phyloP scores from a whole-genome alignment of 2,329 filamentous ascomycete genomes.

The Ophiocordyceps robertsii region DNA sequence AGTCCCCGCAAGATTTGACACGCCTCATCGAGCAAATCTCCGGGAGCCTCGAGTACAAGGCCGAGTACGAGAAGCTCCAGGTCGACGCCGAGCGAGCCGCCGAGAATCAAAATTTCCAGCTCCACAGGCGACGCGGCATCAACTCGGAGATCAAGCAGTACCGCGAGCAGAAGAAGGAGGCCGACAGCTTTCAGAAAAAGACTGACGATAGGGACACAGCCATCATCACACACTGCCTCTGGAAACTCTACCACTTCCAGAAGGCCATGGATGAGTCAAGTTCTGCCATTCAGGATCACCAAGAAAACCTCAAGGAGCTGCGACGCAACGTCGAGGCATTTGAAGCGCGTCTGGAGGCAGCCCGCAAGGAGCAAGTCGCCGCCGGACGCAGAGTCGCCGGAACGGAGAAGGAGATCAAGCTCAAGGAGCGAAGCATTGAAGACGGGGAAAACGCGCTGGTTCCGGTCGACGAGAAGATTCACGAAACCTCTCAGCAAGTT shows the following conservation, averaged over 20 bases:
- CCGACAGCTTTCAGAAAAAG: constrained; percentile 85
- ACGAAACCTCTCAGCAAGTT: constrained; percentile 59
- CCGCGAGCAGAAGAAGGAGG: constrained; percentile 90
- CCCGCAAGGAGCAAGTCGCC: constrained; percentile 69
- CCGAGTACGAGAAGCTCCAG: constrained; percentile 86
- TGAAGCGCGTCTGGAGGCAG: constrained; percentile 65
- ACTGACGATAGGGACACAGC: constrained; percentile 82
- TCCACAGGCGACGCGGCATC: constrained; percentile 81
- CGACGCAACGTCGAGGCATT: constrained; percentile 78
- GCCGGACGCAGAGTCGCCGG: constrained; percentile 65
- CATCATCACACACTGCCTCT: constrained; percentile 84
- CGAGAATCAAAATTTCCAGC: constrained; percentile 78
- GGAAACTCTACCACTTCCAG: constrained; percentile 95
- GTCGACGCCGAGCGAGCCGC: constrained; percentile 71
- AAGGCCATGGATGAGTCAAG: constrained; percentile 85
- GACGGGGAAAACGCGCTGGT: constrained; percentile 75
- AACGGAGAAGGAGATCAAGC: constrained; percentile 73
- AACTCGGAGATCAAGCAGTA: constrained; percentile 98
- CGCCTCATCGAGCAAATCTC: constrained; percentile 95
- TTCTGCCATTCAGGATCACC: constrained; percentile 79
- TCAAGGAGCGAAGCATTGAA: constrained; percentile 77
- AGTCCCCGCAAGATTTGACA: constrained; percentile 87
- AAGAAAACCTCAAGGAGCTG: constrained; percentile 89
- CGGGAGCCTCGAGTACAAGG: constrained; percentile 86
- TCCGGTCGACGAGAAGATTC: constrained; percentile 84